Evolutionary conservation across 2,329 filamentous ascomycete species (phyloP), one percentile per base, ranked within the genome.

Genomic region (Cryoendolithus antarcticus): DNA sequence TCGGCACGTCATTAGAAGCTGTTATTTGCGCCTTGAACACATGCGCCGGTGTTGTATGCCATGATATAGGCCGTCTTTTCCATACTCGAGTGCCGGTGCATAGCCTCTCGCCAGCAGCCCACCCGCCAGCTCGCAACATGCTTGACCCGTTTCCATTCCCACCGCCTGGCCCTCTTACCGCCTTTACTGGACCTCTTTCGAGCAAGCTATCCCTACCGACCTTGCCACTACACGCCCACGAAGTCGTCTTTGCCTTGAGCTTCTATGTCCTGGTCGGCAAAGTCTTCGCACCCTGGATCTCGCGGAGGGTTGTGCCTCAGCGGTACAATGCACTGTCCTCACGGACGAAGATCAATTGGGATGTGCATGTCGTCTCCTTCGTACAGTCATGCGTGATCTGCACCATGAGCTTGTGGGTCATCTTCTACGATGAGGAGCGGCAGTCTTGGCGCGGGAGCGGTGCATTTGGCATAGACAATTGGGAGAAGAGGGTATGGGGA

Each of bases 351-450:
- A 67, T 86, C 45, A 91, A 82, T 67, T 91, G 85, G 85, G 77
- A 93, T 59, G 80, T 86, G 19, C 85, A 89, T 57, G 78, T 89
- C 40, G 84, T 91, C 24, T 86, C 82, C 11, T 72, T 91, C 49
- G 68, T 84, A 40, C 85, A 93, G 69, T 80, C 77, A 57, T 65
- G 70, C 27, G 62, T 85, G 40, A 83, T 93, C 63, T 85, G 80
- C 58, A 58, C 50, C 35, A 63, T 88, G 27, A 81, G 82, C n/a
- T 62, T 91, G 10, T 88, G 77, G 71, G 72, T 83, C 41, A 82
- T 86, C 62, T 68, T 67, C 40, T 62, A 57, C 32, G 84, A 91
- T 58, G 64, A 77, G 31, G 81, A 86, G 59, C 71, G 83, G 43
- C 66, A 62, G 49, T 63, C 63, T 6, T 46, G 51, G 44, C 42